These are phyloP conservation scores for Avena sativa DNA, from an alignment of 176 grass and related monocot species.

Conservation along the genomic window DNA sequence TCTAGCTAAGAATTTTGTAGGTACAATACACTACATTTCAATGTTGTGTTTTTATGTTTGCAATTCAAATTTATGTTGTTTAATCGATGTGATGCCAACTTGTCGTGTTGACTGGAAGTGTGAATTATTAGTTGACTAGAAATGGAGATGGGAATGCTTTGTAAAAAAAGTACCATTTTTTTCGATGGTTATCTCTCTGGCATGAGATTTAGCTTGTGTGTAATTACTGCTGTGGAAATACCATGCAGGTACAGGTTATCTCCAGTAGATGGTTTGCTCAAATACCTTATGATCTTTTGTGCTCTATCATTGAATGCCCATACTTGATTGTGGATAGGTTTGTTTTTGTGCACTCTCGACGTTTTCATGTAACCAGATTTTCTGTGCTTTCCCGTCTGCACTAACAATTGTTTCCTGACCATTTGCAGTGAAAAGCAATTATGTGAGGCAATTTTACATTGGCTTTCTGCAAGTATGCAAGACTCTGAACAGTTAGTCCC, in stretches of 20 bases:
- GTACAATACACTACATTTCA: slow-evolving; percentile 47
- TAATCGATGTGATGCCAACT: background rate
- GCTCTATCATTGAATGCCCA: slow-evolving; percentile 51
- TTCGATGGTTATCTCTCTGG: background rate
- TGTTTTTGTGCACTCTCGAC: slow-evolving; percentile 2
- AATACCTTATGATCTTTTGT: slow-evolving; percentile 68
- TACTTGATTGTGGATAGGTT: slow-evolving; percentile 71
- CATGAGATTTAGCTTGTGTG: background rate
- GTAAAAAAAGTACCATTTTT: background rate
- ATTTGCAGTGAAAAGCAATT: slow-evolving; percentile 70
- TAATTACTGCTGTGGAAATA: background rate
- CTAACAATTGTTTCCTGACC: slow-evolving; percentile 29
- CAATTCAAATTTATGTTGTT: background rate
- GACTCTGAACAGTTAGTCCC: background rate
- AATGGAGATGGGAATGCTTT: background rate
- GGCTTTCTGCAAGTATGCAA: slow-evolving; percentile 51
- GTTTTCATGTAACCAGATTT: slow-evolving; percentile 28
- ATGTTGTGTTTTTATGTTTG: background rate
- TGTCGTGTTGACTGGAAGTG: background rate
- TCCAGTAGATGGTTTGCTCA: slow-evolving; percentile 56
- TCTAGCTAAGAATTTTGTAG: slow-evolving; percentile 77
- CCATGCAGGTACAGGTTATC: slow-evolving; percentile 46
- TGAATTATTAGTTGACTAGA: background rate
- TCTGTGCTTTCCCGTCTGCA: background rate
- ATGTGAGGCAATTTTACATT: slow-evolving; percentile 59